Base-by-base conservation (phyloP, 1,139 yeast genomes). In the Protomyces pachydermus region DNA sequence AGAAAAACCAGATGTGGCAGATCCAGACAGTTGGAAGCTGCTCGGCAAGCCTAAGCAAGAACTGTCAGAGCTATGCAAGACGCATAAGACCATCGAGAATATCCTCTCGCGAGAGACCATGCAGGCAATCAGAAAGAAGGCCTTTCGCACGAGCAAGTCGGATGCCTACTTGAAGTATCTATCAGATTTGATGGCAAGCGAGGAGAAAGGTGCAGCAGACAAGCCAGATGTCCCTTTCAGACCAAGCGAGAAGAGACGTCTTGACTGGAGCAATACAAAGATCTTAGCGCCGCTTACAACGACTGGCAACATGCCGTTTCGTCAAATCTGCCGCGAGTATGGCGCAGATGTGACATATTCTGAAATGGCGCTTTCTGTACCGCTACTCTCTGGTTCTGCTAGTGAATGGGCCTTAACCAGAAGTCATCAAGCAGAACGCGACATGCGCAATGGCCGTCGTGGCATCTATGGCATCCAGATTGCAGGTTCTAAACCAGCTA, bases 391-490 rank as follows among this genome's bases (percentile, higher is more conserved):
- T 73, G 98, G 97, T 20, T 83, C 87, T 48, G 89, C 90, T 73
- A 84, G 96, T 1, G 99, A 93, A 76, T 93, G 99, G 99, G 99
- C 99, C 0, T 79, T 93, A 60, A 91, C 97, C 34, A 87, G 93
- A 71, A 95, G 97, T 2, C 98, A 93, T 73, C 74, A 78, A 28
- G 77, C 84, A 5, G 99, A 93, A 74, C 80, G 81, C 67, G 52
- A 51, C 32, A 38, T 20, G 14, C 56, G 58, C 20, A 50, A 28
- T 18, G 64, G 64, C 2, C 55, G 66, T 6, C 25, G 37, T 3
- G 68, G 68, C n/a, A 25, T 62, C n/a, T 95, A 87, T 75, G 98
- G 97, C 62, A 90, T 91, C 18, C 99, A 93, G 77, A 83, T 93
- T 52, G 97, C 98, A 1, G 84, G 96, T 25, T 80, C 91, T 18